phyloP scores from a whole-genome alignment of 2,329 filamentous ascomycete genomes.

The Dothiorella sarmentorum region DNA sequence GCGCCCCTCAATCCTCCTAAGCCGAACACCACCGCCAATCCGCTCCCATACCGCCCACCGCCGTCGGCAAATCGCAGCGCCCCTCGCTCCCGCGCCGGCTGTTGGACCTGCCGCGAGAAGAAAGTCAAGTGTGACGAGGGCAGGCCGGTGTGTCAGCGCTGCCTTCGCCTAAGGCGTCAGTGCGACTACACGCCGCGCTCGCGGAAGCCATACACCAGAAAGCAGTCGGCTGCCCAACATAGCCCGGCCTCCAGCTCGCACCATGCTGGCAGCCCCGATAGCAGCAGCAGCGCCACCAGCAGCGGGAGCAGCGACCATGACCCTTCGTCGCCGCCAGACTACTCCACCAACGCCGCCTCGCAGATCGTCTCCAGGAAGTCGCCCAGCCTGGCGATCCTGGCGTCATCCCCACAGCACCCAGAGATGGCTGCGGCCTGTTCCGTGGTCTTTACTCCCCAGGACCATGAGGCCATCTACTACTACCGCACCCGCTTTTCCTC shows the following conservation, averaged over 20 bases:
- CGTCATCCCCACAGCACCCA: not conserved
- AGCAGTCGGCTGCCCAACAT: too few relatives aligned
- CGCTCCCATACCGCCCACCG: not conserved
- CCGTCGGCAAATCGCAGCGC: constrained; percentile 17
- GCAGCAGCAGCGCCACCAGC: constrained; percentile 8
- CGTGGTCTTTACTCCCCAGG: constrained; percentile 28
- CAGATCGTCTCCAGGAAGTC: not conserved
- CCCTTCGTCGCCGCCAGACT: not conserved
- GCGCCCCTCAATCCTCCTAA: not conserved
- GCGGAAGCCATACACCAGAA: constrained; percentile 3
- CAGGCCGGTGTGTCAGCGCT: constrained; percentile 33
- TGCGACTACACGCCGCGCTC: constrained; percentile 26
- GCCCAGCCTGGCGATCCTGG: not conserved
- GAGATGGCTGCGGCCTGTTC: constrained; percentile 23
- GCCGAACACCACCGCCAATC: not conserved
- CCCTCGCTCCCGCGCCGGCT: constrained; percentile 2
- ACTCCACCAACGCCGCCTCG: not conserved
- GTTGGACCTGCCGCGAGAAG: constrained; percentile 6
- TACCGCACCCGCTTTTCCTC: constrained; percentile 38
- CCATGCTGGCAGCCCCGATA: not conserved
- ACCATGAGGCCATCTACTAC: constrained; percentile 37
- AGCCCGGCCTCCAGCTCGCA: not conserved
- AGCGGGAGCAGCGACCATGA: constrained; percentile 4
- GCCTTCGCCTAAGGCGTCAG: constrained; percentile 32
- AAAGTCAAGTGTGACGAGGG: constrained; percentile 16